phyloP scores from a whole-genome alignment of 2,329 filamentous ascomycete genomes.

The Lachnellula hyalina region DNA sequence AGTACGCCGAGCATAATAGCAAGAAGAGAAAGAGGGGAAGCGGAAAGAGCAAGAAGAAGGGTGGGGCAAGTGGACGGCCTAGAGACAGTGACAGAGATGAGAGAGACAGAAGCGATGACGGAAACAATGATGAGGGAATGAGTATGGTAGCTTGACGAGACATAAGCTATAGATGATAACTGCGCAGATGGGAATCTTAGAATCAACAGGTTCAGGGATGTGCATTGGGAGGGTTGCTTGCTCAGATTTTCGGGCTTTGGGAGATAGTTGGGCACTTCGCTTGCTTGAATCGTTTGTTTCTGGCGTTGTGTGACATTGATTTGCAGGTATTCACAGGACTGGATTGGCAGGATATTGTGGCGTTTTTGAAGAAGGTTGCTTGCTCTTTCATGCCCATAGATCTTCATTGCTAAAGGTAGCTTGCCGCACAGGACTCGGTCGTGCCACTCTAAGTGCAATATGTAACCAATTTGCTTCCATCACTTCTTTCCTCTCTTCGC shows the following conservation, averaged over 20 bases:
- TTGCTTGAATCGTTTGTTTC: neutral
- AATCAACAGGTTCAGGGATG: neutral
- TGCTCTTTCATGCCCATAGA: neutral
- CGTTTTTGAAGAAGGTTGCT: neutral
- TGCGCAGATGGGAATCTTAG: neutral
- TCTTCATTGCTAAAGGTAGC: neutral
- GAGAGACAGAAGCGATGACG: neutral
- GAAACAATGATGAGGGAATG: neutral
- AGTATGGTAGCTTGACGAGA: neutral
- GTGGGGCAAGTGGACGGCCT: neutral
- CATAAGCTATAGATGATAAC: neutral
- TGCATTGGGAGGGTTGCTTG: neutral
- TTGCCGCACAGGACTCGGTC: neutral
- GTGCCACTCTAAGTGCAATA: neutral
- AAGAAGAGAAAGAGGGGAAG: neutral
- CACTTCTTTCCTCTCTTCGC: constrained; percentile 47
- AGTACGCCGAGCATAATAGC: neutral
- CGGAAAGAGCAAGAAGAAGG: neutral
- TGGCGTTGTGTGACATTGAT: neutral
- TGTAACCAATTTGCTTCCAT: neutral
- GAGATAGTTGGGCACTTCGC: neutral
- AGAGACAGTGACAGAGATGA: neutral
- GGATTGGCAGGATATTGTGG: neutral
- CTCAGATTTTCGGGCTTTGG: neutral
- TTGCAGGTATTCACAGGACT: neutral